Evolutionary conservation across 257 asterid genomes (phyloP), one percentile per base, ranked within the genome.

Genomic region (Verbena officinalis): DNA sequence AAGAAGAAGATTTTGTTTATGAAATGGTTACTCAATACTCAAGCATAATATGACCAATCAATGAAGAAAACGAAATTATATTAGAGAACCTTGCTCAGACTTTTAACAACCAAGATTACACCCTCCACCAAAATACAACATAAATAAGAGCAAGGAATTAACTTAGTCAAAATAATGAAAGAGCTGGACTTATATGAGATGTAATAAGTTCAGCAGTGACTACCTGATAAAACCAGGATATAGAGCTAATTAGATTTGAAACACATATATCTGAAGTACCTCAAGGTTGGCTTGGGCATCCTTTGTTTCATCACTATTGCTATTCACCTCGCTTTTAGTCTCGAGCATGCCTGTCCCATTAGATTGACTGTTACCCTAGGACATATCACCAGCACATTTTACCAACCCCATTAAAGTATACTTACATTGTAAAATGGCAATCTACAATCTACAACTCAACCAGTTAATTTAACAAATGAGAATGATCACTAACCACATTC

Each of bases 321-420:
- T 57, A 34, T 72, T 66, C 19, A 69, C 77, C 53, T 48, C 15
- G 58, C 73, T 66, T 63, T 75, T 70, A 22, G 91, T 62, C 75
- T 84, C 85, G 44, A 72, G 77, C 36, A 45, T 20, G 15, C 21
- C 73, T 7, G 65, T 34, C 51, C 75, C 83, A 14, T 42, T 34
- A 43, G 81, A 45, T 59, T 75, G 83, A 68, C 72, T 79, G 63
- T 79, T 70, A 65, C 63, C 84, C 95, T 83, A 72, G 52, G 40
- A 76, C 68, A 54, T 31, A 51, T 27, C 40, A 30, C 46, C 21
- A 42, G 12, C 61, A 23, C 55, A 72, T 62, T 27, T 27, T 24
- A 79, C 66, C 58, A 70, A 65, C 14, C 46, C 42, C 53, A 23
- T 43, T 42, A 73, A 65, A 27, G 46, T 50, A 67, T 42, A 42